Conservation (phyloP, 2,329 filamentous ascomycete species). For the Penicillium sp. region DNA sequence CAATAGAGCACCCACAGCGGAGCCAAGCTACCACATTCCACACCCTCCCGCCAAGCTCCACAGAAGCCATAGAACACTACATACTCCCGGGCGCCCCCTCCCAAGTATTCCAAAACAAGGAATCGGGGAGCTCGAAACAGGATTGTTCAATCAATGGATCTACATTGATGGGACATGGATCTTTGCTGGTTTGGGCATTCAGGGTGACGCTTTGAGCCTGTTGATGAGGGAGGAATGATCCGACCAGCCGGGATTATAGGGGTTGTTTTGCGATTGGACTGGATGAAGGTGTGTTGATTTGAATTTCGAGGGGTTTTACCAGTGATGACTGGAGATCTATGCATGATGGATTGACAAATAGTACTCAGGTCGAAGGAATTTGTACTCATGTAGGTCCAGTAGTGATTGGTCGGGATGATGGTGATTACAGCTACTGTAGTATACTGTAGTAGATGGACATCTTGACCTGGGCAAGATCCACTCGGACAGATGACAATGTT, state of each 20-base stretch:
- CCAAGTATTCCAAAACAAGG: slow-evolving; percentile 14
- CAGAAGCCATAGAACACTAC: slow-evolving; percentile 11
- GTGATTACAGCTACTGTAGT: not conserved
- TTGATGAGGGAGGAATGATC: slow-evolving; percentile 4
- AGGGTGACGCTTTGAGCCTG: slow-evolving; percentile 12
- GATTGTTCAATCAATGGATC: slow-evolving; percentile 21
- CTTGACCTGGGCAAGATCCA: not conserved
- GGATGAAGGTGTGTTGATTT: not conserved
- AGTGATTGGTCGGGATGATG: not conserved
- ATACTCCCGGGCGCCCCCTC: not conserved
- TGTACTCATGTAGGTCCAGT: not conserved
- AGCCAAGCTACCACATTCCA: slow-evolving; percentile 13
- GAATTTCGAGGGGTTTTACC: not conserved
- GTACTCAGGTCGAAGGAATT: no score
- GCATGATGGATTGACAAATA: not conserved
- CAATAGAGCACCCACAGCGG: slow-evolving; percentile 14
- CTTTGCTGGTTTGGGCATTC: not conserved
- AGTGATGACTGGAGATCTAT: not conserved
- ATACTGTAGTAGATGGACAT: no score
- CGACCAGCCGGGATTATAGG: not conserved
- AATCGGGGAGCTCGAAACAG: slow-evolving; percentile 22
- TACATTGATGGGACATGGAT: slow-evolving; percentile 11
- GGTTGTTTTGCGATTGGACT: not conserved
- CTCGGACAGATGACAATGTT: not conserved
- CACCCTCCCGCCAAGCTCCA: slow-evolving; percentile 8